Conservation (phyloP, 2,329 filamentous ascomycete genomes). For the Pyrenochaeta sp. region DNA sequence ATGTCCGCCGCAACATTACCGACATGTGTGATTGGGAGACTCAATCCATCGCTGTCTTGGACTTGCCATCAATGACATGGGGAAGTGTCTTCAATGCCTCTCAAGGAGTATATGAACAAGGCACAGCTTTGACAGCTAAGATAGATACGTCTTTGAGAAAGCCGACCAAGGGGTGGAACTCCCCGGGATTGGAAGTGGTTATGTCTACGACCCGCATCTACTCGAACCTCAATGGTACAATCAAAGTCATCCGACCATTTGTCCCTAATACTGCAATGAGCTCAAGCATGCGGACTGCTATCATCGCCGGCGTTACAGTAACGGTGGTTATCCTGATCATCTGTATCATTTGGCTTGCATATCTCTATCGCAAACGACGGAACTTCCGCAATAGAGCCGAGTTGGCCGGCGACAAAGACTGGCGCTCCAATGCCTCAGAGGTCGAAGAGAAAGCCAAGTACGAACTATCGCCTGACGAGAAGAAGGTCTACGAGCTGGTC, state of each 20-base stretch:
- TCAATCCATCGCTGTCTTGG: conserved; percentile 19
- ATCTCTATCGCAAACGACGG: conserved; percentile 3
- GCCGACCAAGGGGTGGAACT: conserved; percentile 14
- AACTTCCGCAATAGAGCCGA: not conserved
- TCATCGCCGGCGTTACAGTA: conserved; percentile 9
- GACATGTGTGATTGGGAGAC: conserved; percentile 27
- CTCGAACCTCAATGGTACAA: conserved; percentile 11
- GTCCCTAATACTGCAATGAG: not conserved
- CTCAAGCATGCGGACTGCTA: conserved; percentile 9
- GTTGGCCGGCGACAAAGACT: not conserved
- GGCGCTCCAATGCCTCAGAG: not conserved
- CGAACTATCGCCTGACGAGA: conserved; percentile 18
- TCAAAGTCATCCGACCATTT: conserved; percentile 1
- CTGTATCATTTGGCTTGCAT: conserved; percentile 2
- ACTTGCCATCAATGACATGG: conserved; percentile 21
- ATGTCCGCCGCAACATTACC: conserved; percentile 40
- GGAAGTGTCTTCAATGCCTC: conserved; percentile 29
- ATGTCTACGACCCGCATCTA: conserved; percentile 19
- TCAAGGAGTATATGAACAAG: conserved; percentile 42
- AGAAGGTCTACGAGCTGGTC: conserved; percentile 15
- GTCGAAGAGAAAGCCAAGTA: conserved; percentile 11
- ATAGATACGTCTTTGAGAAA: conserved; percentile 8
- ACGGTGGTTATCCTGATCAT: conserved; percentile 4
- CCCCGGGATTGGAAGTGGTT: conserved; percentile 5
- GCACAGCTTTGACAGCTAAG: conserved; percentile 9